Evolutionary conservation across 2,329 filamentous ascomycete genomes (phyloP).

Genomic region (Xylariaceae sp.): DNA sequence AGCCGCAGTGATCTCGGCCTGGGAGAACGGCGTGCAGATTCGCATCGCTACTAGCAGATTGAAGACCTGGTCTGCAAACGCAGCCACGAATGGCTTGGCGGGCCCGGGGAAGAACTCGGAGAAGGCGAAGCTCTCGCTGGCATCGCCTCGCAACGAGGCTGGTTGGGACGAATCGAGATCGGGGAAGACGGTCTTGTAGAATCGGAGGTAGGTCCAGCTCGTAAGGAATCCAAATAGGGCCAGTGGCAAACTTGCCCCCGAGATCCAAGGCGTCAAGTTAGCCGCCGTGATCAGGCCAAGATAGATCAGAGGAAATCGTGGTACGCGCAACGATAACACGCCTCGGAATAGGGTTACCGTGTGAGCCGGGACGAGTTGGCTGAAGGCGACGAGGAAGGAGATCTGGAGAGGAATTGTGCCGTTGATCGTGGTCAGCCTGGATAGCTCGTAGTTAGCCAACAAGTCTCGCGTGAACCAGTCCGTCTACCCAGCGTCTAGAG

Average conservation of each 20-base stretch:
- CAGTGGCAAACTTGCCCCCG: slow-evolving; percentile 73
- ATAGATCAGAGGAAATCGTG: slow-evolving; percentile 64
- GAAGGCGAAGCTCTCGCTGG: slow-evolving; percentile 93
- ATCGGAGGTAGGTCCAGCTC: slow-evolving; percentile 93
- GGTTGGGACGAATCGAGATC: slow-evolving; percentile 60
- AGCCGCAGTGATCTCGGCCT: slow-evolving; percentile 70
- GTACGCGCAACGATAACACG: slow-evolving; percentile 80
- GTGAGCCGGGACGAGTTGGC: slow-evolving; percentile 94
- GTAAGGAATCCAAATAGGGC: slow-evolving; percentile 76
- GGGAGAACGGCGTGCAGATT: slow-evolving; percentile 80
- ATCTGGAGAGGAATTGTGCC: slow-evolving; percentile 88
- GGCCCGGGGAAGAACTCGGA: slow-evolving; percentile 90
- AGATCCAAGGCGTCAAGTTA: slow-evolving; percentile 51
- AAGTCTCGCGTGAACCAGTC: not conserved
- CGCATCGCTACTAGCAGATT: slow-evolving; percentile 66
- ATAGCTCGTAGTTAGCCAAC: slow-evolving; percentile 18
- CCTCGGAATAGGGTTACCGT: slow-evolving; percentile 92
- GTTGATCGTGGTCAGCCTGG: slow-evolving; percentile 72
- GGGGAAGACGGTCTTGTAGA: slow-evolving; percentile 75
- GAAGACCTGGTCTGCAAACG: slow-evolving; percentile 71
- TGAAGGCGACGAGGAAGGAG: slow-evolving; percentile 92
- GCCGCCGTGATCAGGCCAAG: slow-evolving; percentile 66
- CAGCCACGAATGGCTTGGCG: slow-evolving; percentile 69
- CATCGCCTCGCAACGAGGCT: slow-evolving; percentile 71
- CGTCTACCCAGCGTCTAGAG: not conserved